Conservation (phyloP, 352 stramenopile genomes). For the Globisporangium echinulatum region DNA sequence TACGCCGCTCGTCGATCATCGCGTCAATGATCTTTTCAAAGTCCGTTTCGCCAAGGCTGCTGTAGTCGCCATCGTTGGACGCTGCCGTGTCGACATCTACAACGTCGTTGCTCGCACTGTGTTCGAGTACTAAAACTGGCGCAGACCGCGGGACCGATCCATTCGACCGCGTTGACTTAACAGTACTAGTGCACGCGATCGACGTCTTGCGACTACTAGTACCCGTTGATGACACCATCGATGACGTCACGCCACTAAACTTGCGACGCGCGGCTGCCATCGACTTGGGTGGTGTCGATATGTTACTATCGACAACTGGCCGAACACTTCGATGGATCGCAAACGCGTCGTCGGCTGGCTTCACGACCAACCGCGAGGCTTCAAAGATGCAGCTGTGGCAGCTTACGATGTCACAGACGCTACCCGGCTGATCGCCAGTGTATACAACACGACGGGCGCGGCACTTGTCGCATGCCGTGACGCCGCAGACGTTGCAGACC, state of each 20-base stretch:
- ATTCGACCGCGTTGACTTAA: no score
- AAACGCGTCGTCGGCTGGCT: constrained; percentile 14
- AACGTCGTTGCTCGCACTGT: background rate
- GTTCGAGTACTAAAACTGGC: background rate
- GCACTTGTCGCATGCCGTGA: constrained; percentile 17
- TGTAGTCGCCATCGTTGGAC: constrained; percentile 7
- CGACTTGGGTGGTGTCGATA: background rate
- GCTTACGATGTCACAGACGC: constrained; percentile 17
- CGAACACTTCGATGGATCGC: constrained; percentile 3
- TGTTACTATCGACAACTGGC: background rate
- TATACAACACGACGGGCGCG: constrained; percentile 19
- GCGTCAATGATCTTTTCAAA: constrained; percentile 15
- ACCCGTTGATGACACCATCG: background rate
- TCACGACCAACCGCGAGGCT: constrained; percentile 18
- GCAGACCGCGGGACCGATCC: no score
- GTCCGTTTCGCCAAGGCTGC: constrained; percentile 9
- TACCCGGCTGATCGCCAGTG: constrained; percentile 2
- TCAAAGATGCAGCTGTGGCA: constrained; percentile 32
- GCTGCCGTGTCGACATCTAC: background rate
- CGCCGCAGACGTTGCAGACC: constrained; percentile 21
- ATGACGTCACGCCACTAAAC: background rate
- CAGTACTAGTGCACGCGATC: no score
- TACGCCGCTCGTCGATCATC: constrained; percentile 13
- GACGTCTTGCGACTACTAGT: background rate
- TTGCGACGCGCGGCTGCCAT: background rate